A percentile compares a stretch with the other conserved stretches of the same genome.
phyloP scores from a whole-genome alignment of 495 filamentous ascomycete species.

The Durotheca rogersii region DNA sequence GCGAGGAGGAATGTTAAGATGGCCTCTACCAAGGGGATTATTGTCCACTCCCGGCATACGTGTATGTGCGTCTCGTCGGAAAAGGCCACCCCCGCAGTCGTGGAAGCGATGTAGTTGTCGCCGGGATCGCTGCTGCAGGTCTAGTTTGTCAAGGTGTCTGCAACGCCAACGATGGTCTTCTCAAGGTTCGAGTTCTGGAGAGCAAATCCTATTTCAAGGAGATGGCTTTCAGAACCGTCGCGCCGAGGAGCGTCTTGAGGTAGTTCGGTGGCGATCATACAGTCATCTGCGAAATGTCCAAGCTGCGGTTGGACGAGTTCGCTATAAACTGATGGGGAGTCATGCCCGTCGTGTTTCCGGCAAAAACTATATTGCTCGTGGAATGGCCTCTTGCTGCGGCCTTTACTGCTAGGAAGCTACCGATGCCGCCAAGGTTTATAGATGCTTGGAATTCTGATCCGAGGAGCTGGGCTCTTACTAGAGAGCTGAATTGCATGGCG shows the following conservation, averaged over 20 bases:
- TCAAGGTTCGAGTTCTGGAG: constrained; percentile 6
- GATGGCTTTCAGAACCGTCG: too few relatives aligned
- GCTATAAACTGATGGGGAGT: neutral
- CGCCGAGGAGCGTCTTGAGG: neutral
- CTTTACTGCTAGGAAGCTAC: constrained; percentile 1
- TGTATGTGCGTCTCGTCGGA: constrained; percentile 20
- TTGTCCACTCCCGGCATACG: constrained; percentile 17
- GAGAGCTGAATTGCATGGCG: too few relatives aligned
- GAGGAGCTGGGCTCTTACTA: too few relatives aligned
- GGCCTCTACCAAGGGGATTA: constrained; percentile 14
- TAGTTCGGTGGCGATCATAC: neutral
- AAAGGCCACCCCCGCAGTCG: constrained; percentile 2
- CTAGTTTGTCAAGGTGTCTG: constrained; percentile 15
- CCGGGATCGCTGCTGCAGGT: constrained; percentile 10
- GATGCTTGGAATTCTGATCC: neutral
- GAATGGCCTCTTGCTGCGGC: neutral
- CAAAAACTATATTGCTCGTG: neutral
- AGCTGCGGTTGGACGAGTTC: neutral
- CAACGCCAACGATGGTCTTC: constrained; percentile 1
- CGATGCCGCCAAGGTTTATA: neutral
- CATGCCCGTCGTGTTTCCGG: neutral
- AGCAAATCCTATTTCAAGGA: constrained; percentile 1
- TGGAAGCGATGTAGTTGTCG: constrained; percentile 18
- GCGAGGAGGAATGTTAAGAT: constrained; percentile 9
- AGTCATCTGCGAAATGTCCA: constrained; percentile 1